Conservation (phyloP, 1,284 basidiomycete species). For the Naganishia albida region DNA sequence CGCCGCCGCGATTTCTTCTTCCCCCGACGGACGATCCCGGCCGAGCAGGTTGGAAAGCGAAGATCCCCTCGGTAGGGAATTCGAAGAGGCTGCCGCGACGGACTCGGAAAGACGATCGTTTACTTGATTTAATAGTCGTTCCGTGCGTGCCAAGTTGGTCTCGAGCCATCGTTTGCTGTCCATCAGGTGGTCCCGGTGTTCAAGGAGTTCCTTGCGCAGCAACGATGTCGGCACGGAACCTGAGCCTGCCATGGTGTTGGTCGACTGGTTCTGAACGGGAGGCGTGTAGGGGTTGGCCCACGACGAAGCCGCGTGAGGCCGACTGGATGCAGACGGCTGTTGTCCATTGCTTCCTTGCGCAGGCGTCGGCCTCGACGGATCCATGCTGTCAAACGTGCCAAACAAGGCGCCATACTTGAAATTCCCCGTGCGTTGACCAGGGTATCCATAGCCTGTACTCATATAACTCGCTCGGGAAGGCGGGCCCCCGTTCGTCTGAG, state of each 20-base stretch:
- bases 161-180: slow-evolving; percentile 54
- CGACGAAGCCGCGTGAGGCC: slow-evolving; percentile 1
- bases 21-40: slow-evolving; percentile 4
- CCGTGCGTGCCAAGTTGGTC: slow-evolving; percentile 49
- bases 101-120: slow-evolving; percentile 39
- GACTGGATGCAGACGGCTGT: neutral
- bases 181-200: slow-evolving; percentile 53
- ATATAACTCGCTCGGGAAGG: slow-evolving; percentile 18
- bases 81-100: slow-evolving; percentile 8
- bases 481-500: slow-evolving; percentile 1
- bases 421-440: slow-evolving; percentile 16
- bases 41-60: slow-evolving; percentile 19
- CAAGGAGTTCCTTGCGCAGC: slow-evolving; percentile 48
- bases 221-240: slow-evolving; percentile 37
- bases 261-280: slow-evolving; percentile 5
- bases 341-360: neutral
- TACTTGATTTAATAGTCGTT: slow-evolving; percentile 49
- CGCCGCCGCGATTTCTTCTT: slow-evolving; percentile 13
- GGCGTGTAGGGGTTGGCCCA: slow-evolving; percentile 28
- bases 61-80: neutral
- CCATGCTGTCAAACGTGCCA: slow-evolving; percentile 14
- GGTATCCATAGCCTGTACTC: slow-evolving; percentile 23
- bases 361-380: slow-evolving; percentile 8
- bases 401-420: slow-evolving; percentile 30
- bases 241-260: slow-evolving; percentile 13